phyloP scores from a whole-genome alignment of 1,284 basidiomycete genomes.

The Paramarasmius palmivorus region DNA sequence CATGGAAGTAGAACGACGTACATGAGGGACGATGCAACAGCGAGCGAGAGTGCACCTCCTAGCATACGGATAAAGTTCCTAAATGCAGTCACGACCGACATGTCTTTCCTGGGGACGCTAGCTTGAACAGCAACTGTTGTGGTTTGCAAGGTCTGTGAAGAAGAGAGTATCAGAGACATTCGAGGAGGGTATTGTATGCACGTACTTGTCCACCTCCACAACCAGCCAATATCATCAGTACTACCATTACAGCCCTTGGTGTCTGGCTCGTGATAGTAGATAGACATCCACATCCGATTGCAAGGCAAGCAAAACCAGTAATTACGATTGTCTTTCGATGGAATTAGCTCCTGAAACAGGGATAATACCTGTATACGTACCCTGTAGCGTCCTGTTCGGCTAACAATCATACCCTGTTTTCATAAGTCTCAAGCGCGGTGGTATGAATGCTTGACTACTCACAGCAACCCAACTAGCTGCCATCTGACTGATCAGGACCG shows the following conservation, averaged over 20 bases:
- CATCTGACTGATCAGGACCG: slow-evolving; percentile 65
- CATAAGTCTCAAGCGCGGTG: neutral
- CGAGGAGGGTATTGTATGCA: slow-evolving; percentile 11
- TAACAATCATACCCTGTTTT: slow-evolving; percentile 60
- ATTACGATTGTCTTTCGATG: slow-evolving; percentile 55
- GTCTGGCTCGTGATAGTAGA: slow-evolving; percentile 58
- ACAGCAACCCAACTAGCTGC: slow-evolving; percentile 56
- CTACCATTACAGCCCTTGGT: slow-evolving; percentile 52
- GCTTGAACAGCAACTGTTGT: slow-evolving; percentile 72
- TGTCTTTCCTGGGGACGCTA: slow-evolving; percentile 62
- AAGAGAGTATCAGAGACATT: neutral
- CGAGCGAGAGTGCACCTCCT: slow-evolving; percentile 64
- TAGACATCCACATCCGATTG: slow-evolving; percentile 67
- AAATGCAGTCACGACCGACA: slow-evolving; percentile 72
- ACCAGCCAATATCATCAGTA: slow-evolving; percentile 71
- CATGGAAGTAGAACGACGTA: slow-evolving; percentile 22
- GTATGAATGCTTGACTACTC: slow-evolving; percentile 21
- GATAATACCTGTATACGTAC: slow-evolving; percentile 30
- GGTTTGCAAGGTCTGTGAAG: slow-evolving; percentile 54
- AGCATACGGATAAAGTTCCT: slow-evolving; percentile 69
- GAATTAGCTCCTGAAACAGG: neutral
- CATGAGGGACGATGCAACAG: slow-evolving; percentile 61
- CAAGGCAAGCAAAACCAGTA: slow-evolving; percentile 69
- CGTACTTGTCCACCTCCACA: slow-evolving; percentile 66
- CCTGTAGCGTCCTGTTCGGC: slow-evolving; percentile 65